Evolutionary conservation across 495 filamentous ascomycete genomes (phyloP), one percentile per base, ranked within the genome.

Genomic region (Parmelia sp.): DNA sequence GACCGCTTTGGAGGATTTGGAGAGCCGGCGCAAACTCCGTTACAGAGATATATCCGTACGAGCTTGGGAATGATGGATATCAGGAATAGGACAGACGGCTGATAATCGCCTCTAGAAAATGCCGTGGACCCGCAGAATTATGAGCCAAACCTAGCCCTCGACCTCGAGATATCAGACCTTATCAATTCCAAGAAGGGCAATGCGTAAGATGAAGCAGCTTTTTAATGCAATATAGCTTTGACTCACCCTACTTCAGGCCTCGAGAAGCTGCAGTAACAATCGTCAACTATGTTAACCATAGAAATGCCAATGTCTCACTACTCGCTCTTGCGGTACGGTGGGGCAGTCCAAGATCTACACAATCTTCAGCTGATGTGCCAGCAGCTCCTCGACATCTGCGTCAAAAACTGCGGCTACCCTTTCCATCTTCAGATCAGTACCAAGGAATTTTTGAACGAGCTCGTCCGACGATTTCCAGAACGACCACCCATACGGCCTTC

Each of bases 341-440:
- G 29, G 14, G n/a, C 15, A 31, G 27, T 51, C 40, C 31, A 17
- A 15, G 40, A 17, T 21, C 6, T 17, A 14, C 17, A 23, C 36
- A 19, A 37, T 11, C 33, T 15, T 45, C 44, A 33, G 49, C 73
- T 77, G 56, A 75, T 66, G n/a, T 19, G 58, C n/a, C 42, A 58
- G 60, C 73, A 88, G 83, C 86, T 98, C 60, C 88, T 98, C 71
- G 94, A 98, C 73, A 97, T 97, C 57, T 97, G 92, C 75, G 94
- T 97, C 74, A 98, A 98, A 78, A 98, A 98, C 76, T 98, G 94
- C 85, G 94, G 94, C 70, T 98, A 98, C 76, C 91, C 95, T 23
- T 98, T 98, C 76, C 94, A 98, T 66, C 86, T 98, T 45, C 94
- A 98, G 77, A 97, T 98, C 74, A 90, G 88, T 74, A 97, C 94